Evolutionary conservation across 129 eudicot genomes (phyloP).

Genomic region (Chrysanthemum seticuspe): DNA sequence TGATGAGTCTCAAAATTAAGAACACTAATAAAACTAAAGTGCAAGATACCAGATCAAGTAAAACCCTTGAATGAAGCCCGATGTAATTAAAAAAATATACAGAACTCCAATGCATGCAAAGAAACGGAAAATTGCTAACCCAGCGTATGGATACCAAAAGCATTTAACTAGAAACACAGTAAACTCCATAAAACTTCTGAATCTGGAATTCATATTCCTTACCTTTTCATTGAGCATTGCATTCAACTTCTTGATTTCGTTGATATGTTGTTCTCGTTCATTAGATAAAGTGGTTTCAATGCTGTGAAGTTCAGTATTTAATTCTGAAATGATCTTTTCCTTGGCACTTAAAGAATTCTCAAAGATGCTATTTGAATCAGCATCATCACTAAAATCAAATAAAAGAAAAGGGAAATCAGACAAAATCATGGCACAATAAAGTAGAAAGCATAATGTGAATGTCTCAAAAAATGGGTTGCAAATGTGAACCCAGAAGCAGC

Average conservation of each 20-base stretch:
- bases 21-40: background rate
- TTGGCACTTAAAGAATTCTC: slow-evolving; percentile 91
- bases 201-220: background rate
- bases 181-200: no score
- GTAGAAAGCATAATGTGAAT: slow-evolving; percentile 2
- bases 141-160: no score
- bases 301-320: slow-evolving; percentile 83
- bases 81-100: background rate
- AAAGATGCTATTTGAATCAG: slow-evolving; percentile 68
- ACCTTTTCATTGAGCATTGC: slow-evolving; percentile 87
- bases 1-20: background rate
- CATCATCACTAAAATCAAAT: slow-evolving; percentile 57
- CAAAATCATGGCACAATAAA: slow-evolving; percentile 8
- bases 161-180: no score
- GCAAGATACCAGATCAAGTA: background rate
- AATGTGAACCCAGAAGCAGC: slow-evolving; percentile 6
- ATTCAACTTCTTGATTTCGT: slow-evolving; percentile 87
- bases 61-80: background rate
- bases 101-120: no score
- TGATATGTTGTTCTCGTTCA: slow-evolving; percentile 76
- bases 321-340: slow-evolving; percentile 93
- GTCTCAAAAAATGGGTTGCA: background rate
- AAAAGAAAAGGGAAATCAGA: slow-evolving; percentile 14
- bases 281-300: slow-evolving; percentile 72
- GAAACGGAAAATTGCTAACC: no score